These are phyloP conservation scores for Trichoderma simmonsii DNA, from an alignment of 2,329 filamentous ascomycete genomes.

Conservation along the genomic window DNA sequence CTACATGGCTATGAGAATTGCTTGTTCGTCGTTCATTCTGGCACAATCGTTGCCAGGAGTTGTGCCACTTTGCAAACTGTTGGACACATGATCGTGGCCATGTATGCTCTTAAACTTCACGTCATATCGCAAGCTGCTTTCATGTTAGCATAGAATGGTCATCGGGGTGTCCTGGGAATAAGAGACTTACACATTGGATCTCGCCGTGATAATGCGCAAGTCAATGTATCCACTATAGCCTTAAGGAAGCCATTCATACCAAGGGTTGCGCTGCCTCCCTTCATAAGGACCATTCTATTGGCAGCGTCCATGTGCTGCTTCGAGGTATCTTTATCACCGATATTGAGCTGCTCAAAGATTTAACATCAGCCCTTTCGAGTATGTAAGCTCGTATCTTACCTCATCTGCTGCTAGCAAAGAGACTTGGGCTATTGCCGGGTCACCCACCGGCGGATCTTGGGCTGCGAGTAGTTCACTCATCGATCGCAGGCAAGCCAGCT, in stretches of 20 bases:
- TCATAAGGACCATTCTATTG: constrained; percentile 9
- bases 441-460: not conserved
- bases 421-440: constrained; percentile 2
- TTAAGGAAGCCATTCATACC: constrained; percentile 6
- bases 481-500: not conserved
- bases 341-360: not conserved
- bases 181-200: constrained; percentile 3
- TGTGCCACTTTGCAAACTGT: not conserved
- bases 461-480: constrained; percentile 3
- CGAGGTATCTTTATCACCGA: not conserved
- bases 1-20: not conserved
- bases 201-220: not conserved
- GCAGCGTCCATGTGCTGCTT: constrained; percentile 10
- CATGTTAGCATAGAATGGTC: fast-evolving
- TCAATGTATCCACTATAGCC: not conserved
- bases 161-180: fast-evolving
- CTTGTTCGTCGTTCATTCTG: not conserved
- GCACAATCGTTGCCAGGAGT: not conserved
- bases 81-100: not conserved
- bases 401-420: constrained; percentile 7
- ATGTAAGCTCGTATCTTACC: not conserved
- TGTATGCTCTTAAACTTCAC: not conserved
- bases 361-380: not conserved
- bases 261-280: constrained; percentile 6
- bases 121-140: not conserved